phyloP scores from a whole-genome alignment of 768 basidiomycete genomes.

The Porphyrellus cyaneotinctus region DNA sequence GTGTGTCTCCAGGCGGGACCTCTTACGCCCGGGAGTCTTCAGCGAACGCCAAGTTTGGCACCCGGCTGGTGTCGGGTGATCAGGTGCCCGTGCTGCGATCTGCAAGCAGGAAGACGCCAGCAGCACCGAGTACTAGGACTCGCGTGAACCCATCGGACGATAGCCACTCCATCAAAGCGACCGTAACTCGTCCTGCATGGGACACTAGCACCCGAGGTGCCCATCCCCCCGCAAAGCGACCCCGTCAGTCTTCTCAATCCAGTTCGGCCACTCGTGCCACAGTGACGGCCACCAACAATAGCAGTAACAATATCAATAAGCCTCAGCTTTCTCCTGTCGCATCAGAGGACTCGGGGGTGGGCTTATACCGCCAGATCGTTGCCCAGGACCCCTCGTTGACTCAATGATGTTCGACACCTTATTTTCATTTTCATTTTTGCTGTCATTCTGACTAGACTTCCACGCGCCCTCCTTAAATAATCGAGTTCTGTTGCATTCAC shows the following conservation, averaged over 20 bases:
- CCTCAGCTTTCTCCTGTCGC: constrained; percentile 64
- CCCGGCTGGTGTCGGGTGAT: constrained; percentile 69
- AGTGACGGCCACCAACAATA: constrained; percentile 25
- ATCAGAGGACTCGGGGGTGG: constrained; percentile 72
- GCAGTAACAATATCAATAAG: constrained; percentile 29
- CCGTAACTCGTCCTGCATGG: constrained; percentile 74
- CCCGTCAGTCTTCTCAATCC: constrained; percentile 70
- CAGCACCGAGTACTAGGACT: constrained; percentile 40
- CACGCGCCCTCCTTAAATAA: constrained; percentile 18
- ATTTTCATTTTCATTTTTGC: constrained; percentile 1
- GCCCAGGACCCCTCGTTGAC: constrained; percentile 70
- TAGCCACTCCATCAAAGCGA: constrained; percentile 61
- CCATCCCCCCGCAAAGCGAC: constrained; percentile 47
- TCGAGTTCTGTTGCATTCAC: constrained; percentile 18
- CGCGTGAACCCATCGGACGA: constrained; percentile 58
- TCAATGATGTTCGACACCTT: constrained; percentile 23
- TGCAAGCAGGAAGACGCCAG: constrained; percentile 57
- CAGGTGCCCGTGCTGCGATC: constrained; percentile 44
- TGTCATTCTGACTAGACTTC: constrained; percentile 17
- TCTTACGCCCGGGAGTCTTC: constrained; percentile 78
- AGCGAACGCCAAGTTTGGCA: constrained; percentile 91
- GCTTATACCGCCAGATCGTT: constrained; percentile 77
- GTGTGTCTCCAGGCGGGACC: constrained; percentile 40
- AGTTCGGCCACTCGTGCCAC: constrained; percentile 51
- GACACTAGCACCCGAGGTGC: constrained; percentile 53